Evolutionary conservation across 345 rosid genomes (phyloP).

Genomic region (Barbarea vulgaris): DNA sequence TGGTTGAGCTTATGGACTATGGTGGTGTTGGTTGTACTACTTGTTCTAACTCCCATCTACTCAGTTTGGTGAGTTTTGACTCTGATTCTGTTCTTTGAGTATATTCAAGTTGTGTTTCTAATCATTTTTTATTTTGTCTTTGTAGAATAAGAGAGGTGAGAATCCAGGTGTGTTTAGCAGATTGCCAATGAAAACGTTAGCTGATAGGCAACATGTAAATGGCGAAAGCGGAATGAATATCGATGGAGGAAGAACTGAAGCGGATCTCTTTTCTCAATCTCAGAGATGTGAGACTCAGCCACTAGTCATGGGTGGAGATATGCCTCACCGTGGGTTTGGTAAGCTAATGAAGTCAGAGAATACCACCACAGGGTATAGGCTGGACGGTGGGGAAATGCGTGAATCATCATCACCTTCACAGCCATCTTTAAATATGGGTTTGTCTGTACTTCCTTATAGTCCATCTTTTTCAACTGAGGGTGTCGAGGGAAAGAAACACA

Average conservation of each 20-base stretch:
- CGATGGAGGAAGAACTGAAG: conserved; percentile 56
- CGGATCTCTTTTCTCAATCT: conserved; percentile 49
- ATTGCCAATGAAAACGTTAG: conserved; percentile 39
- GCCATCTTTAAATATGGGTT: conserved; percentile 63
- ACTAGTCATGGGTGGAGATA: conserved; percentile 42
- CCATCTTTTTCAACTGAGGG: conserved; percentile 46
- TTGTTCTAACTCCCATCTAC: conserved; percentile 51
- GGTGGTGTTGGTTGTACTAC: conserved; percentile 80
- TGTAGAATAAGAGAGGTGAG: conserved; percentile 51
- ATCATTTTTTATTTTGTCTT: neutral
- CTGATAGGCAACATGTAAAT: conserved; percentile 39
- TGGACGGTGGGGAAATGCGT: conserved; percentile 55
- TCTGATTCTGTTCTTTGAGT: neutral
- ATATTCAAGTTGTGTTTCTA: conserved; percentile 15
- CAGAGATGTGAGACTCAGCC: conserved; percentile 45
- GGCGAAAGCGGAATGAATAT: conserved; percentile 42
- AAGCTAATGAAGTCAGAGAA: conserved; percentile 41
- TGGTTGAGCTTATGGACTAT: conserved; percentile 67
- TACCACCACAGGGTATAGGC: conserved; percentile 37
- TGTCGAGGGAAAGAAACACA: conserved; percentile 55
- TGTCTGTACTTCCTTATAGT: conserved; percentile 51
- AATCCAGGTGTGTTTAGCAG: conserved; percentile 50
- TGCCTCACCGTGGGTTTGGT: conserved; percentile 40
- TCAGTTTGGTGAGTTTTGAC: conserved; percentile 50
- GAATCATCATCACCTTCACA: conserved; percentile 59